Conservation (phyloP, 2,329 filamentous ascomycete species). For the Phoma sp. region DNA sequence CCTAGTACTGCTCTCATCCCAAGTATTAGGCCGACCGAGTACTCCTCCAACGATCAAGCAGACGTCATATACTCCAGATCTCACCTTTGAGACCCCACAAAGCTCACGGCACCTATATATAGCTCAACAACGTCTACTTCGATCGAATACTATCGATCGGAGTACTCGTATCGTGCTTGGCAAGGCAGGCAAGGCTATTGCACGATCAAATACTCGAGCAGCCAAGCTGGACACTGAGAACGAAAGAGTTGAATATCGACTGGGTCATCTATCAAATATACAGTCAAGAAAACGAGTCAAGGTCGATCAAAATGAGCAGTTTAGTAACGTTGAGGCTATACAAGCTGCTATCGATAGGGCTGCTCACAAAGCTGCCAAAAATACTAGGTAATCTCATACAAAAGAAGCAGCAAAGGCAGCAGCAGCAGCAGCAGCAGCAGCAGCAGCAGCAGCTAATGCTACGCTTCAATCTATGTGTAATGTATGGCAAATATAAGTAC, state of each 20-base stretch:
- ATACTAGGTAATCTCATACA: too few species aligned
- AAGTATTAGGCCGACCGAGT: too few species aligned
- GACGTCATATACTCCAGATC: background rate
- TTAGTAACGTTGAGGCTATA: constrained; percentile 14
- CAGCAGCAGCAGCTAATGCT: background rate
- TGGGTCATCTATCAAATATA: background rate
- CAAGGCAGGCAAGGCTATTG: constrained; percentile 20
- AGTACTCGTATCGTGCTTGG: constrained; percentile 1
- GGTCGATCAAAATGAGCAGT: constrained; percentile 21
- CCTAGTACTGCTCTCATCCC: constrained; percentile 12
- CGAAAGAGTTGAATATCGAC: constrained; percentile 13
- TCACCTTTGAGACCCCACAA: background rate
- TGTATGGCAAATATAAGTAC: constrained; percentile 16
- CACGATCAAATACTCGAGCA: constrained; percentile 12
- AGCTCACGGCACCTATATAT: constrained; percentile 12
- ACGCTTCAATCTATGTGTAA: constrained; percentile 18
- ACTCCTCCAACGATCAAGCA: background rate
- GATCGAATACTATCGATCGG: background rate
- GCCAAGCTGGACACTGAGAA: constrained; percentile 15
- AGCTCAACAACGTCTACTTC: constrained; percentile 1
- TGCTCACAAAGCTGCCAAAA: background rate
- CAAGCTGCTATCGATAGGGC: constrained; percentile 2
- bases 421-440: background rate
- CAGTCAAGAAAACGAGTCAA: constrained; percentile 11
- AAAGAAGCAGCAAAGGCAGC: background rate